These are phyloP conservation scores for Umbelopsis vinacea DNA, from an alignment of 192 early-diverging fungal genomes.

Conservation along the genomic window DNA sequence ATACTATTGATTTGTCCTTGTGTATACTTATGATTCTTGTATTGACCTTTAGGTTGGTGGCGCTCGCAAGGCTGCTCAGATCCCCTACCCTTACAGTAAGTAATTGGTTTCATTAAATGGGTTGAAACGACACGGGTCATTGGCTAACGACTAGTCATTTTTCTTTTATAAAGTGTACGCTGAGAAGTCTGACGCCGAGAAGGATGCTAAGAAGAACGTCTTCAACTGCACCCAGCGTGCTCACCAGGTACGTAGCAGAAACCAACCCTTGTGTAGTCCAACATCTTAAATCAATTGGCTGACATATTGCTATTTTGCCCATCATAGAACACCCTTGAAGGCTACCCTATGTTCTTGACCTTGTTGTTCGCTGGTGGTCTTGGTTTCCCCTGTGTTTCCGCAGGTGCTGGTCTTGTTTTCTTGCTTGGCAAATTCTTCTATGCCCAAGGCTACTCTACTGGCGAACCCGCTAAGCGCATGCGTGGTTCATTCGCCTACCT, in stretches of 20 bases:
- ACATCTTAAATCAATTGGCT: not conserved
- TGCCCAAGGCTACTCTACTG: slow-evolving; percentile 58
- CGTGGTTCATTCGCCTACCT: slow-evolving; percentile 55
- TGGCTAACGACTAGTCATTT: not conserved
- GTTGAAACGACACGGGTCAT: not conserved
- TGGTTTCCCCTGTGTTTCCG: slow-evolving; percentile 55
- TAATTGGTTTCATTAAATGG: slow-evolving; percentile 1
- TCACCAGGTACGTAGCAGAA: slow-evolving; percentile 44
- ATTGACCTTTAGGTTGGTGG: slow-evolving; percentile 44
- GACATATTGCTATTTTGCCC: not conserved
- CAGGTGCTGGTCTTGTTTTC: slow-evolving; percentile 58
- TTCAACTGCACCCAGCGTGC: slow-evolving; percentile 77
- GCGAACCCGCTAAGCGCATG: slow-evolving; percentile 62
- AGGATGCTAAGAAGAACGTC: slow-evolving; percentile 63
- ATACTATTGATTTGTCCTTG: slow-evolving; percentile 21
- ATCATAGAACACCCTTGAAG: slow-evolving; percentile 69
- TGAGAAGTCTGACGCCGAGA: slow-evolving; percentile 59
- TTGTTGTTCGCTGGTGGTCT: slow-evolving; percentile 58
- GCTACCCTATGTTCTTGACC: slow-evolving; percentile 56
- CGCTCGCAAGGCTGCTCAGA: slow-evolving; percentile 61
- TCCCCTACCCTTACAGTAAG: slow-evolving; percentile 71
- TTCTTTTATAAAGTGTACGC: slow-evolving; percentile 51
- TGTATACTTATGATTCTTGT: not conserved
- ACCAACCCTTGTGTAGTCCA: too few relatives aligned
- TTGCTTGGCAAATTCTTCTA: slow-evolving; percentile 53